Percentiles rank a stretch among this genome's conserved stretches.
These are phyloP conservation scores for Pythium volutum DNA, from an alignment of 352 stramenopile genomes.

Conservation along the genomic window DNA sequence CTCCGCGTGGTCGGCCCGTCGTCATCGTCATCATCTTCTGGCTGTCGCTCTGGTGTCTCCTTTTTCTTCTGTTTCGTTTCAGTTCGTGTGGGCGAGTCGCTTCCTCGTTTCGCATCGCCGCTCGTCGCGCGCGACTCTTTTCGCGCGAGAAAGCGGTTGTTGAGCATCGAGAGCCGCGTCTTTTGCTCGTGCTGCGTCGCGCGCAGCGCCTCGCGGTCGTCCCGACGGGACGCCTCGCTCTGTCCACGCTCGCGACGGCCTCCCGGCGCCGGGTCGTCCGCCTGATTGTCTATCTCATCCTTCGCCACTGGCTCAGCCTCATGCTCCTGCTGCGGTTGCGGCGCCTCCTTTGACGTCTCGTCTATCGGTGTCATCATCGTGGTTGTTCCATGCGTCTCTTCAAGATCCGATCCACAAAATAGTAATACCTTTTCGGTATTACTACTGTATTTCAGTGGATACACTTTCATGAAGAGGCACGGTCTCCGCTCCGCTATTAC, in stretches of 20 bases:
- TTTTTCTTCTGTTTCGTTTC: not conserved
- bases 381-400: conserved; percentile 13
- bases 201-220: conserved; percentile 40
- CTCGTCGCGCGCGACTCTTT: conserved; percentile 22
- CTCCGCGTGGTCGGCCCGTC: not conserved
- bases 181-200: conserved; percentile 22
- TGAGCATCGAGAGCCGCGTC: conserved; percentile 25
- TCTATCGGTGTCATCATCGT: conserved; percentile 19
- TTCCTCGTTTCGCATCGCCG: not conserved
- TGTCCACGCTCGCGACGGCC: not conserved
- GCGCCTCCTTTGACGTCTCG: not conserved
- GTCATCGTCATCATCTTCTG: conserved; percentile 11
- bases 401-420: conserved; percentile 13
- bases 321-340: not conserved
- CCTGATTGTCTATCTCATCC: not conserved
- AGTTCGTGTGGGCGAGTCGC: not conserved
- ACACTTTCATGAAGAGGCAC: not conserved
- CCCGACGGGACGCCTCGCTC: conserved; percentile 36
- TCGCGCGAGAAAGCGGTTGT: conserved; percentile 53
- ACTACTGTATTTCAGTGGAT: not conserved
- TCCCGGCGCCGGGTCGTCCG: not conserved
- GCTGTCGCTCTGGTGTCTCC: not conserved
- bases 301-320: not conserved
- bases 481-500: not conserved
- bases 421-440: not conserved